Percentiles rank a stretch among this genome's conserved stretches.
These are phyloP conservation scores for Barnettozyma botsteinii DNA, from an alignment of 805 yeast genomes.

Conservation along the genomic window DNA sequence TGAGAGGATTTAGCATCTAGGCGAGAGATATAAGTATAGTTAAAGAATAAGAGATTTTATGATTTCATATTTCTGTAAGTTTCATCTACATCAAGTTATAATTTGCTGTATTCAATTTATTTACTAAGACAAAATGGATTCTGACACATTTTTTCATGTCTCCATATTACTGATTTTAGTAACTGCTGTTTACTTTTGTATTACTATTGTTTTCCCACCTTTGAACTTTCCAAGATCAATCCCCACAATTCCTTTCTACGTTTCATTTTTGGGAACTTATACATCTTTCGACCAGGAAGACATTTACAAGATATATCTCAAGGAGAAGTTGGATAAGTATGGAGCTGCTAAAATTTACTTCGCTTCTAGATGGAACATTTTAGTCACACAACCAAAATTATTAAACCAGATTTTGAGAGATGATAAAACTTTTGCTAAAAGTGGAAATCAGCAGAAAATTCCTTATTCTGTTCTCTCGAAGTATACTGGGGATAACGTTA, in stretches of 20 bases:
- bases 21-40: too few species aligned
- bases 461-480: constrained; percentile 48
- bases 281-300: constrained; percentile 43
- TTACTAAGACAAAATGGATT: neutral
- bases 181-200: constrained; percentile 3
- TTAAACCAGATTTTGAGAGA: constrained; percentile 42
- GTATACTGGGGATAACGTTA: constrained; percentile 56
- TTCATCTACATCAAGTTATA: too few species aligned
- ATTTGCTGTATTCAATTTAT: too few species aligned
- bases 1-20: too few species aligned
- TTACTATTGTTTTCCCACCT: constrained; percentile 37
- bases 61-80: too few species aligned
- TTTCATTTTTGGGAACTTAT: constrained; percentile 41
- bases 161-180: neutral
- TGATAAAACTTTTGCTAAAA: constrained; percentile 47
- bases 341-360: constrained; percentile 58
- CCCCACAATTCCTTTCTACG: constrained; percentile 60
- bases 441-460: constrained; percentile 55
- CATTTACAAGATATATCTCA: constrained; percentile 38
- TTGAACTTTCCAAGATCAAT: constrained; percentile 44
- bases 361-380: constrained; percentile 57
- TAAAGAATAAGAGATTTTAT: too few species aligned
- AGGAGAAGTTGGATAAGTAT: constrained; percentile 39
- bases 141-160: constrained; percentile 1
- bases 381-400: constrained; percentile 44